phyloP scores from a whole-genome alignment of 352 stramenopile species.

The Pythium guiyangense region DNA sequence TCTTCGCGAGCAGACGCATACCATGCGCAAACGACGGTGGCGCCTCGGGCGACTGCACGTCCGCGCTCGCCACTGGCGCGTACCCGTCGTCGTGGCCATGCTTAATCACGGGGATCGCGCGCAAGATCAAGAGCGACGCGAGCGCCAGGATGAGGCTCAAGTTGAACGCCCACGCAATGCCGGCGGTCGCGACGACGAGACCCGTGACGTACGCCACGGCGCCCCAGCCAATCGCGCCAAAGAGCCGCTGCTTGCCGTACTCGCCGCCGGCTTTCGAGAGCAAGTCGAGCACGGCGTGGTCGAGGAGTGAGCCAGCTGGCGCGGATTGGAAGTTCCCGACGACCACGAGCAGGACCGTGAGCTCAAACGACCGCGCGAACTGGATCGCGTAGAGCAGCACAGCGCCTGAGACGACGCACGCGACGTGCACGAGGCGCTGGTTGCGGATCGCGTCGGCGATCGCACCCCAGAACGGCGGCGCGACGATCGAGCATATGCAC shows the following conservation, averaged over 20 bases:
- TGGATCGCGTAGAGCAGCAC: slow-evolving; percentile 56
- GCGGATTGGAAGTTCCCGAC: slow-evolving; percentile 60
- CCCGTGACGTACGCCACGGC: slow-evolving; percentile 62
- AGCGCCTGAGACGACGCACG: slow-evolving; percentile 51
- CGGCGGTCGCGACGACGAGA: slow-evolving; percentile 43
- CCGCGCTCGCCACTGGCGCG: slow-evolving; percentile 15
- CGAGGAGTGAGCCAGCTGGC: slow-evolving; percentile 57
- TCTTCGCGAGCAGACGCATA: slow-evolving; percentile 28
- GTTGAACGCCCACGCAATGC: slow-evolving; percentile 80
- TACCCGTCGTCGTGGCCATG: slow-evolving; percentile 22
- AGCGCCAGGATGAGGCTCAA: slow-evolving; percentile 46
- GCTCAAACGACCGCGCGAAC: slow-evolving; percentile 47
- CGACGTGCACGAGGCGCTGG: slow-evolving; percentile 59
- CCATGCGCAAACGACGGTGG: slow-evolving; percentile 44
- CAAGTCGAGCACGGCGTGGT: slow-evolving; percentile 67
- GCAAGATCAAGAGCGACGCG: slow-evolving; percentile 56
- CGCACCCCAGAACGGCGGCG: slow-evolving; percentile 68
- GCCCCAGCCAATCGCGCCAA: slow-evolving; percentile 69
- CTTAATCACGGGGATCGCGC: slow-evolving; percentile 49
- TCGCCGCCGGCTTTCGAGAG: slow-evolving; percentile 64
- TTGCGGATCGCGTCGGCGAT: slow-evolving; percentile 61
- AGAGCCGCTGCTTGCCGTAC: slow-evolving; percentile 82
- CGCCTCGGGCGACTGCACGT: slow-evolving; percentile 7
- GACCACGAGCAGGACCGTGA: slow-evolving; percentile 46
- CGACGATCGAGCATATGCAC: slow-evolving; percentile 57